Conservation (phyloP, 2,329 filamentous ascomycete species). For the Fusarium ramigenum region DNA sequence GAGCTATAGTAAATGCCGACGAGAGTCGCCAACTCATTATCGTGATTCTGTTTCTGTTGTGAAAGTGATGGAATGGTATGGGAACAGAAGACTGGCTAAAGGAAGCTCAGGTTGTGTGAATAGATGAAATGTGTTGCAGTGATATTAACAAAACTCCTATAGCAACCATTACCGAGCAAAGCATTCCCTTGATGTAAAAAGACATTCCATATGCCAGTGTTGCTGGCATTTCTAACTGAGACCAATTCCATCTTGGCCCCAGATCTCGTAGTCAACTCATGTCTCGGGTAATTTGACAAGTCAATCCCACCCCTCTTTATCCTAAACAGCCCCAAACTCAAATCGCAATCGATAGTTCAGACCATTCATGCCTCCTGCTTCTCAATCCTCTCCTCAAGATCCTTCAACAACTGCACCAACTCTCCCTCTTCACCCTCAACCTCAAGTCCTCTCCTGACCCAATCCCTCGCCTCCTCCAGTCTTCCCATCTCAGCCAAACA, state of each 20-base stretch:
- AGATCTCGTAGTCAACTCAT: neutral
- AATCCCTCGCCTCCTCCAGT: conserved; percentile 81
- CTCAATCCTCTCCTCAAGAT: conserved; percentile 62
- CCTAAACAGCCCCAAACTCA: neutral
- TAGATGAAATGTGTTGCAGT: neutral
- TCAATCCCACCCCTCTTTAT: neutral
- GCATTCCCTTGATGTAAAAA: conserved; percentile 17
- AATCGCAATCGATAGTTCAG: neutral
- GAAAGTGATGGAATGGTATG: neutral
- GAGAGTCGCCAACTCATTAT: neutral
- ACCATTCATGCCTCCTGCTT: conserved; percentile 48
- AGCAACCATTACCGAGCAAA: conserved; percentile 7
- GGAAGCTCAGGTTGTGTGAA: neutral
- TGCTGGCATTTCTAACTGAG: conserved; percentile 10
- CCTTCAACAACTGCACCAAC: conserved; percentile 70
- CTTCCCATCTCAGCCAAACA: conserved; percentile 92
- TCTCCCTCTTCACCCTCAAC: conserved; percentile 78
- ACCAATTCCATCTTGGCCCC: neutral
- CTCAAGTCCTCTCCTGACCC: conserved; percentile 81
- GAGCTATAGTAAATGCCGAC: conserved; percentile 17
- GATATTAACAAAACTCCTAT: conserved; percentile 24
- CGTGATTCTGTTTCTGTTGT: neutral
- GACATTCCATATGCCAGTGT: conserved; percentile 12
- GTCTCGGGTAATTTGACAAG: conserved; percentile 8
- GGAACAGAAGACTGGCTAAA: neutral